Evolutionary conservation across 2,329 filamentous ascomycete species (phyloP).

Genomic region (Trichoderma arundinaceum): DNA sequence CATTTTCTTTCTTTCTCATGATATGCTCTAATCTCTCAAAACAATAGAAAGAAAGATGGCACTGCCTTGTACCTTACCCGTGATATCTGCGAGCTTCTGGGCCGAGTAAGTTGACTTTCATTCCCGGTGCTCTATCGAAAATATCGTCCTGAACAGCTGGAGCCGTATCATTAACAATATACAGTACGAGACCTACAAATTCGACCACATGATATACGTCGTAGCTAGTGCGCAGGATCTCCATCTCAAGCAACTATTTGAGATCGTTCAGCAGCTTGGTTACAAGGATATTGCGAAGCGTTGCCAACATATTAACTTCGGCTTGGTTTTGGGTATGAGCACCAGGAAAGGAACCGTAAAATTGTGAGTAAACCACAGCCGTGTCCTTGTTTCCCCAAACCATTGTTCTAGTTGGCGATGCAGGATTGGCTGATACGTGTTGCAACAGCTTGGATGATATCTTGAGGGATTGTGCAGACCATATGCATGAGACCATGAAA

Average conservation of each 20-base stretch:
- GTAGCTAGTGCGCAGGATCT: slow-evolving; percentile 74
- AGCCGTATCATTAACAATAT: not conserved
- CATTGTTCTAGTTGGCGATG: not conserved
- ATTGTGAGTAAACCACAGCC: slow-evolving; percentile 50
- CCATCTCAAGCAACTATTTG: slow-evolving; percentile 76
- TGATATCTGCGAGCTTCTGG: slow-evolving; percentile 75
- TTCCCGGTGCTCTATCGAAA: too few species aligned
- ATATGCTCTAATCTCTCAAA: not conserved
- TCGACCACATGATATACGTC: slow-evolving; percentile 83
- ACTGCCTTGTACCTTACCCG: slow-evolving; percentile 79
- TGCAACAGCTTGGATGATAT: slow-evolving; percentile 47
- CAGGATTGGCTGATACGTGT: not conserved
- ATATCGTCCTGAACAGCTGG: not conserved
- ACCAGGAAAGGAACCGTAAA: slow-evolving; percentile 76
- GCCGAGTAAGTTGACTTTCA: slow-evolving; percentile 50
- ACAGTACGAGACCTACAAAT: slow-evolving; percentile 62
- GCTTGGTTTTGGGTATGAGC: slow-evolving; percentile 72
- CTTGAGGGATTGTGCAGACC: slow-evolving; percentile 74
- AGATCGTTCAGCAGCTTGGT: slow-evolving; percentile 74
- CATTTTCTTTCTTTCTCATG: not conserved
- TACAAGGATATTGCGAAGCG: slow-evolving; percentile 69
- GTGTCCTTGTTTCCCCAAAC: not conserved
- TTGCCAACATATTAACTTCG: slow-evolving; percentile 77
- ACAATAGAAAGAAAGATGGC: slow-evolving; percentile 66
- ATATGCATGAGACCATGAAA: slow-evolving; percentile 98